phyloP scores from a whole-genome alignment of 2,329 filamentous ascomycete species.

The Mycosphaerella sp. region DNA sequence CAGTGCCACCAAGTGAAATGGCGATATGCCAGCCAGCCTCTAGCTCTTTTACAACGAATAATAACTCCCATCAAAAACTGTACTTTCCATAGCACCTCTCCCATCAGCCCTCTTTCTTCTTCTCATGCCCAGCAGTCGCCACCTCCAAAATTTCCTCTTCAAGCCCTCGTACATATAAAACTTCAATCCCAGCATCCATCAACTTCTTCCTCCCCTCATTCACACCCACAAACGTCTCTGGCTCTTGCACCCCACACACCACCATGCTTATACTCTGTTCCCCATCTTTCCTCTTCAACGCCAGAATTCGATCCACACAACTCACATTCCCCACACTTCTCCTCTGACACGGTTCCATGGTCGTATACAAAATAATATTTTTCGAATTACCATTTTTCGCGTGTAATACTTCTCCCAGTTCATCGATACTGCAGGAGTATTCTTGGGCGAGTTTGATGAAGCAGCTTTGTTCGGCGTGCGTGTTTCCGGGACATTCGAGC shows the following conservation, averaged over 20 bases:
- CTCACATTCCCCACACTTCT: constrained; percentile 67
- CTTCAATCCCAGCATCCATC: constrained; percentile 64
- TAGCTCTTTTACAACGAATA: no score
- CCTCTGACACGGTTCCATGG: constrained; percentile 77
- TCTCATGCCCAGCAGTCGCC: constrained; percentile 70
- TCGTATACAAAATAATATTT: constrained; percentile 68
- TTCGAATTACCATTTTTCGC: no score
- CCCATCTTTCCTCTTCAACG: constrained; percentile 40
- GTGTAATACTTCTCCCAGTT: no score
- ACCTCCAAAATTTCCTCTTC: constrained; percentile 75
- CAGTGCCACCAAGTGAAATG: no score
- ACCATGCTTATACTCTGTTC: constrained; percentile 63
- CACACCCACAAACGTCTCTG: constrained; percentile 77
- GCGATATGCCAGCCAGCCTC: no score
- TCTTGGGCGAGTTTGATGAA: constrained; percentile 59
- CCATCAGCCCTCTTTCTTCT: background rate
- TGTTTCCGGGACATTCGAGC: constrained; percentile 83
- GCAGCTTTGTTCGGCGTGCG: constrained; percentile 92
- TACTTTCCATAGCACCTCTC: no score
- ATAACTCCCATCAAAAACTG: background rate
- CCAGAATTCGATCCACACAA: constrained; percentile 72
- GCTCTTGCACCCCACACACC: constrained; percentile 82
- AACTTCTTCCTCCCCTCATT: constrained; percentile 70
- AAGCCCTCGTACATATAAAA: constrained; percentile 65
- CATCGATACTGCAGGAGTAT: constrained; percentile 44